Evolutionary conservation across 2,329 filamentous ascomycete genomes (phyloP).

Genomic region (Zasmidium angulare): DNA sequence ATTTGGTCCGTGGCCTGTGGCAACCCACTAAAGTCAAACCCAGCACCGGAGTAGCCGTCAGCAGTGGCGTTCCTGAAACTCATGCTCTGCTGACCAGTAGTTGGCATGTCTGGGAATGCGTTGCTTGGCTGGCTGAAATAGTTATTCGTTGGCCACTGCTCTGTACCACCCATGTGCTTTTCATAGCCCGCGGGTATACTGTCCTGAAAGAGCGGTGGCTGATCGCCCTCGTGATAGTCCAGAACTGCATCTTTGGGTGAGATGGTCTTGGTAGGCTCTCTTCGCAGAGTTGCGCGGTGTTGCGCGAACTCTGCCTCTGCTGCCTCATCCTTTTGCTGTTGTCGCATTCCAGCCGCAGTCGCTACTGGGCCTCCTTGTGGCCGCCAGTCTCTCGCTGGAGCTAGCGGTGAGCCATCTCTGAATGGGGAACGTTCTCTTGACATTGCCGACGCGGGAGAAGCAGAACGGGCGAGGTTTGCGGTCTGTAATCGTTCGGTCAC

Average conservation of each 20-base stretch:
- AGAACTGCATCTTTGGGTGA: constrained; percentile 90
- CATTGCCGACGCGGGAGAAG: constrained; percentile 53
- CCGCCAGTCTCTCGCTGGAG: constrained; percentile 46
- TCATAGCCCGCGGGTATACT: constrained; percentile 36
- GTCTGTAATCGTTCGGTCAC: constrained; percentile 76
- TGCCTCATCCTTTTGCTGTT: constrained; percentile 61
- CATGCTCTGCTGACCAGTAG: constrained; percentile 41
- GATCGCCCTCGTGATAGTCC: constrained; percentile 75
- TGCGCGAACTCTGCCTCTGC: constrained; percentile 47
- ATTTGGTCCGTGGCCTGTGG: constrained; percentile 24
- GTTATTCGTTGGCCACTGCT: constrained; percentile 46
- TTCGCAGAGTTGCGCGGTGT: constrained; percentile 31
- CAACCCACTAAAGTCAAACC: constrained; percentile 38
- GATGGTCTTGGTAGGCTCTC: constrained; percentile 70
- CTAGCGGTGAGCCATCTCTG: constrained; percentile 59
- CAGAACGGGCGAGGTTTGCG: constrained; percentile 68
- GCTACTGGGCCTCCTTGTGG: constrained; percentile 47
- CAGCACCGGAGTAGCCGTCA: constrained; percentile 31
- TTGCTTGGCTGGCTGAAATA: constrained; percentile 44
- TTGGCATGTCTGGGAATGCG: constrained; percentile 45
- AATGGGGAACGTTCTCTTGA: constrained; percentile 78
- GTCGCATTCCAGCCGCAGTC: constrained; percentile 60
- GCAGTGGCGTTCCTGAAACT: constrained; percentile 46
- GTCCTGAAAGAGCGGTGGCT: constrained; percentile 73
- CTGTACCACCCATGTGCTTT: constrained; percentile 33